phyloP scores from a whole-genome alignment of 2,329 filamentous ascomycete species.

The Eutypella sp. region DNA sequence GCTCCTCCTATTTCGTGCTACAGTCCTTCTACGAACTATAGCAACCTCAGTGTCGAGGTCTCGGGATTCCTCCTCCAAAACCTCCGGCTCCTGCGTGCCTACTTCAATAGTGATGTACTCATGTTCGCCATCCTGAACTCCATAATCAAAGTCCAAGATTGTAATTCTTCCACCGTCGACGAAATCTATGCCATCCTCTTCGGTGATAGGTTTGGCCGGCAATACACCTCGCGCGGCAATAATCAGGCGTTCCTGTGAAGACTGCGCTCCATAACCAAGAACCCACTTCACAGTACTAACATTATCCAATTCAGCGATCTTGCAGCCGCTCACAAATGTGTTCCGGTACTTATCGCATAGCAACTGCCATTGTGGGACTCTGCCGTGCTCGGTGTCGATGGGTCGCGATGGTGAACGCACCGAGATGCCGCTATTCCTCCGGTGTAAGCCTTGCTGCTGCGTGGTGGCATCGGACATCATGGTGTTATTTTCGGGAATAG shows the following conservation, averaged over 20 bases:
- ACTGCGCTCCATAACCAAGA: constrained; percentile 44
- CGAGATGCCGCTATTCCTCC: constrained; percentile 38
- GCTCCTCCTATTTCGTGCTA: constrained; percentile 53
- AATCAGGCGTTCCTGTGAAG: constrained; percentile 55
- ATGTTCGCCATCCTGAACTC: constrained; percentile 48
- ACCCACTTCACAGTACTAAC: constrained; percentile 71
- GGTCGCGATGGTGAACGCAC: constrained; percentile 33
- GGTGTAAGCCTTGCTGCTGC: constrained; percentile 23
- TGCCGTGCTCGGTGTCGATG: constrained; percentile 30
- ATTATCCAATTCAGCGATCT: constrained; percentile 59
- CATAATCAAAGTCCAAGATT: constrained; percentile 70
- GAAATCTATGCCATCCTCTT: constrained; percentile 69
- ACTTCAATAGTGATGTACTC: constrained; percentile 66
- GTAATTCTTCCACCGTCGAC: constrained; percentile 73
- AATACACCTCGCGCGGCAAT: constrained; percentile 67
- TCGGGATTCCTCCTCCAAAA: constrained; percentile 66
- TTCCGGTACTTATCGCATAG: constrained; percentile 66
- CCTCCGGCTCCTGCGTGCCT: constrained; percentile 63
- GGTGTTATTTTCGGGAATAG: constrained; percentile 42
- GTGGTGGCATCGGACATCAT: constrained; percentile 23
- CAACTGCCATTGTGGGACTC: constrained; percentile 63
- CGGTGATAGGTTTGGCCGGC: constrained; percentile 50
- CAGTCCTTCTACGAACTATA: constrained; percentile 69
- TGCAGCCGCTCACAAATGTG: constrained; percentile 63
- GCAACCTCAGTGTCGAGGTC: constrained; percentile 76